These are phyloP conservation scores for Camillea tinctor DNA, from an alignment of 2,329 filamentous ascomycete species.

Conservation along the genomic window DNA sequence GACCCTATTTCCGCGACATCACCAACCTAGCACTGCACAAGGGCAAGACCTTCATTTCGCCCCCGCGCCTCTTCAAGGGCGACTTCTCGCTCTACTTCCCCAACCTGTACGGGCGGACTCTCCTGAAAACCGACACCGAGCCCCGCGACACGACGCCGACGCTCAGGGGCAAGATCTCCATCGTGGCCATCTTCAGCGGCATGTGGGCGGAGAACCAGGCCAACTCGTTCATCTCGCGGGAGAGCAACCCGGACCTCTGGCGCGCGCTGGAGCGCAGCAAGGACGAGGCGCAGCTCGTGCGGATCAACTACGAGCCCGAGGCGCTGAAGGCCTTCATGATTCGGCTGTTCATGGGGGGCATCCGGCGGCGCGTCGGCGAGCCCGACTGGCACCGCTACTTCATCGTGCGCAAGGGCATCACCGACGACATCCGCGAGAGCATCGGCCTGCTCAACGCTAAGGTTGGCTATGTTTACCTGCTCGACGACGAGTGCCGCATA, in stretches of 20 bases:
- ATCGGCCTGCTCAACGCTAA: constrained; percentile 80
- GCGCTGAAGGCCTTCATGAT: constrained; percentile 68
- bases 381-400: constrained; percentile 62
- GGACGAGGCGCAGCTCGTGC: constrained; percentile 69
- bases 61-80: constrained; percentile 77
- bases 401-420: constrained; percentile 56
- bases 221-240: constrained; percentile 64
- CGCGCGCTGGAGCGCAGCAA: constrained; percentile 54
- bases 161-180: constrained; percentile 69
- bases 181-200: constrained; percentile 80
- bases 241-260: constrained; percentile 68
- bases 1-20: constrained; percentile 97
- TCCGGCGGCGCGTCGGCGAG: constrained; percentile 50
- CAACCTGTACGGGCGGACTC: constrained; percentile 79
- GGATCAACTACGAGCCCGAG: constrained; percentile 78
- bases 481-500: constrained; percentile 85
- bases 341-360: constrained; percentile 52
- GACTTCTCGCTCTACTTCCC: constrained; percentile 89
- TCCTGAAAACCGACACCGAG: constrained; percentile 55
- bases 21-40: constrained; percentile 76
- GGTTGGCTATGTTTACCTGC: constrained; percentile 89
- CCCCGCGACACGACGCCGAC: constrained; percentile 71
- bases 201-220: constrained; percentile 84
- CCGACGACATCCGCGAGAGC: constrained; percentile 59
- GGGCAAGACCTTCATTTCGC: constrained; percentile 89